Percentiles rank a stretch among this genome's conserved stretches.
These are phyloP conservation scores for Tylopilus felleus DNA, from an alignment of 768 basidiomycete species.

Conservation along the genomic window DNA sequence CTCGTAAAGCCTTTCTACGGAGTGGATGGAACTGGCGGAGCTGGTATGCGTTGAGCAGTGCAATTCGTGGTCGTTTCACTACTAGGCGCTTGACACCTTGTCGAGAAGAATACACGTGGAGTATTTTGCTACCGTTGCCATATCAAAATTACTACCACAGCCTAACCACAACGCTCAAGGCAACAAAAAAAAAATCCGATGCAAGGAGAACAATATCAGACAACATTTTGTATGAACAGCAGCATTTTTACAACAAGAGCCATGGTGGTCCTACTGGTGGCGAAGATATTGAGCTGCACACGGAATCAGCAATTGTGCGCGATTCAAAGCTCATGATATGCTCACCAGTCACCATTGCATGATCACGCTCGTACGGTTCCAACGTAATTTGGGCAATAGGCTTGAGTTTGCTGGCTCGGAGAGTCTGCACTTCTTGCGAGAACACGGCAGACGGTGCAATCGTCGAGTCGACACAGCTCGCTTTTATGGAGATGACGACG, in stretches of 20 bases:
- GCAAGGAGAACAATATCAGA: conserved; percentile 9
- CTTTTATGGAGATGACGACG: conserved; percentile 96
- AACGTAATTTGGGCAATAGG: conserved; percentile 94
- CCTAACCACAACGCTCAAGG: background rate
- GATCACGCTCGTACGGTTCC: conserved; percentile 89
- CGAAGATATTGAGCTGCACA: conserved; percentile 45
- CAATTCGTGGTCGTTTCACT: background rate
- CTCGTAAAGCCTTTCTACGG: conserved; percentile 2
- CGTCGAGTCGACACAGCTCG: conserved; percentile 98
- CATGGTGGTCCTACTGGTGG: conserved; percentile 30
- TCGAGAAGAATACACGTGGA: conserved; percentile 7
- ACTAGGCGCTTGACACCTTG: background rate
- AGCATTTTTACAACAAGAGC: conserved; percentile 9
- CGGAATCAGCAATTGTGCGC: background rate
- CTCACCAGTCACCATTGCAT: conserved; percentile 85
- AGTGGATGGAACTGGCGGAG: background rate
- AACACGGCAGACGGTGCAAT: conserved; percentile 86
- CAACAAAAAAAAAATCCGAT: background rate
- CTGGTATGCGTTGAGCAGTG: background rate
- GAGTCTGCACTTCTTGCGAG: conserved; percentile 76
- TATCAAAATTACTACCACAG: background rate
- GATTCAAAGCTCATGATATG: background rate
- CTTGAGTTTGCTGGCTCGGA: conserved; percentile 80
- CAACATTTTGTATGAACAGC: conserved; percentile 19
- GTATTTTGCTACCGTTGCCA: background rate